Evolutionary conservation across 2,329 filamentous ascomycete species (phyloP).

Genomic region (Cladorrhinum sp.): DNA sequence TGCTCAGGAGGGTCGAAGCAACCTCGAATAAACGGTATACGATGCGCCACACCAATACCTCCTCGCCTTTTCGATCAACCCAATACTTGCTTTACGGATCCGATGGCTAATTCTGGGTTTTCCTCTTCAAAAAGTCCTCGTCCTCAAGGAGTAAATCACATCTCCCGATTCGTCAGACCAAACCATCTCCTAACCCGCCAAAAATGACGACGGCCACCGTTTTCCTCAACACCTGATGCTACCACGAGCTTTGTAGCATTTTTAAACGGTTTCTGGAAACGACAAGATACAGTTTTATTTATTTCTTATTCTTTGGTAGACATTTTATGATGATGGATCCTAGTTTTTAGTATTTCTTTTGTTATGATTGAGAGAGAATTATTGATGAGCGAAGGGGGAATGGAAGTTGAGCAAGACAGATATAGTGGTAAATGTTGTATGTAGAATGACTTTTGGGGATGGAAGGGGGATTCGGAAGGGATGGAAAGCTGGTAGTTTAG

Average conservation of each 20-base stretch:
- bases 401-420: neutral
- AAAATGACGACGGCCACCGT: neutral
- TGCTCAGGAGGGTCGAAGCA: constrained; percentile 26
- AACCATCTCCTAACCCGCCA: constrained; percentile 6
- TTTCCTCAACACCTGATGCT: neutral
- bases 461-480: neutral
- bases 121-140: constrained; percentile 16
- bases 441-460: neutral
- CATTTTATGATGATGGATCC: neutral
- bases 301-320: neutral
- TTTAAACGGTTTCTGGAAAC: constrained; percentile 6
- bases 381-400: neutral
- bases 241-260: neutral
- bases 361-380: neutral
- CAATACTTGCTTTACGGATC: neutral
- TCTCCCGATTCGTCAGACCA: neutral
- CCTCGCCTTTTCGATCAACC: neutral
- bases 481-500: neutral
- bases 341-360: neutral
- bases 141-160: constrained; percentile 19
- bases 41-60: neutral
- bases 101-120: constrained; percentile 19
- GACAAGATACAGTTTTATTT: neutral
- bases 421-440: neutral
- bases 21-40: constrained; percentile 16